Evolutionary conservation across 2,329 filamentous ascomycete genomes (phyloP), one percentile per base, ranked within the genome.

Genomic region (Ascomycota sp.): DNA sequence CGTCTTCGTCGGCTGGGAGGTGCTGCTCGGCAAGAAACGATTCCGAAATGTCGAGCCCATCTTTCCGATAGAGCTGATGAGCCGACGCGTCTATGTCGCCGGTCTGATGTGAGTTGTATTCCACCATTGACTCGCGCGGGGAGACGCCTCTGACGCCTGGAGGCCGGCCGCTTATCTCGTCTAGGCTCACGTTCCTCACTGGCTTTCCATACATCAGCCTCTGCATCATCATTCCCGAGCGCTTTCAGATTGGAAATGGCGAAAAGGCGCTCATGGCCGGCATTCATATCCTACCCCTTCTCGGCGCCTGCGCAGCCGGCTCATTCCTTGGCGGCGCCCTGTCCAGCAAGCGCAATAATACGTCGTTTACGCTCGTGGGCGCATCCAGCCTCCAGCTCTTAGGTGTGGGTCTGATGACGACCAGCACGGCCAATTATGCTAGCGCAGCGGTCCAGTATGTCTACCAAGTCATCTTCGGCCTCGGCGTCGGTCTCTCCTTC

Each of bases 401-500:
- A 6, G 66, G 67, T 0, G 49, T 63, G 7, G 58, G 60, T 1
- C 47, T 71, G 1, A 57, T 72, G 43, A 57, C 62, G 0, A 62
- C 52, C 6, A 45, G 64, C 4, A 45, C 44, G 9, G 47, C 40
- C 25, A 45, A 45, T 8, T 40, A 47, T 29, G 42, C 52, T 2
- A 47, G 50, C 3, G 47, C 50, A 25, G 54, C 50, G 6, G 50
- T 56, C 0, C 57, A 66, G 35, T 71, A 70, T 38, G 65, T 57
- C 2, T 72, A 61, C 40, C 61, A 71, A 36, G 56, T 61, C 16
- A 53, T 72, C 7, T 64, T 72, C 25, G 69, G 69, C 1, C 48
- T 72, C 1, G 69, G 69, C 0, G 64, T 72, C 11, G 69, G 69
- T 0, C 55, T 73, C 11, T 64, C 61, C 8, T 65, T 71, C 39